These are phyloP conservation scores for Geotrichum cucujoidarum DNA, from an alignment of 1,139 yeast species.

Conservation along the genomic window DNA sequence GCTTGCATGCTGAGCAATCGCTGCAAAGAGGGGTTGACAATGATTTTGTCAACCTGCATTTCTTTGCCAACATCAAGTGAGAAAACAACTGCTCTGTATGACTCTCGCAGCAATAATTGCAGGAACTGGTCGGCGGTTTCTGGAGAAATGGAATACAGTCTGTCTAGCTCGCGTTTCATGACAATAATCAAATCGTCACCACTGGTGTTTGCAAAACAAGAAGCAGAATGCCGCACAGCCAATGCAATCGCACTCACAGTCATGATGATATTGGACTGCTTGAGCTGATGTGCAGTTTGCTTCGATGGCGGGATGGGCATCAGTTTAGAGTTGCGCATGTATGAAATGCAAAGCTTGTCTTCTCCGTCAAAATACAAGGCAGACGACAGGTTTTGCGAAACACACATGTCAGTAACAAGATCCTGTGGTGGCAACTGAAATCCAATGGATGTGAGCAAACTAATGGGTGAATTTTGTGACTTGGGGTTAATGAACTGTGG, in stretches of 20 bases:
- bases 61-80: constrained; percentile 58
- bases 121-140: constrained; percentile 23
- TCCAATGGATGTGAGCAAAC: constrained; percentile 55
- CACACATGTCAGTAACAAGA: constrained; percentile 41
- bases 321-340: constrained; percentile 19
- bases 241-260: constrained; percentile 50
- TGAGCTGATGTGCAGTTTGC: constrained; percentile 12
- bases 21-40: constrained; percentile 71
- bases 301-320: constrained; percentile 15
- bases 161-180: constrained; percentile 39
- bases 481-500: constrained; percentile 18
- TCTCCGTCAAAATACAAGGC: constrained; percentile 38
- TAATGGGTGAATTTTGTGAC: constrained; percentile 33
- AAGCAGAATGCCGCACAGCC: constrained; percentile 60
- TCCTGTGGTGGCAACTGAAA: constrained; percentile 42
- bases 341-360: constrained; percentile 23
- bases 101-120: constrained; percentile 49
- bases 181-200: constrained; percentile 64
- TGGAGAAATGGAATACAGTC: constrained; percentile 16
- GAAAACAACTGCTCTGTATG: constrained; percentile 65
- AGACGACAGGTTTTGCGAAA: constrained; percentile 59
- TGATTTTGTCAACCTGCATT: constrained; percentile 64
- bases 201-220: constrained; percentile 59
- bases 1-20: constrained; percentile 57
- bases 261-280: constrained; percentile 14